A percentile compares a stretch with the other conserved stretches of the same genome.
These are phyloP conservation scores for Neopestalotiopsis sp. DNA, from an alignment of 2,329 filamentous ascomycete genomes.

Conservation along the genomic window DNA sequence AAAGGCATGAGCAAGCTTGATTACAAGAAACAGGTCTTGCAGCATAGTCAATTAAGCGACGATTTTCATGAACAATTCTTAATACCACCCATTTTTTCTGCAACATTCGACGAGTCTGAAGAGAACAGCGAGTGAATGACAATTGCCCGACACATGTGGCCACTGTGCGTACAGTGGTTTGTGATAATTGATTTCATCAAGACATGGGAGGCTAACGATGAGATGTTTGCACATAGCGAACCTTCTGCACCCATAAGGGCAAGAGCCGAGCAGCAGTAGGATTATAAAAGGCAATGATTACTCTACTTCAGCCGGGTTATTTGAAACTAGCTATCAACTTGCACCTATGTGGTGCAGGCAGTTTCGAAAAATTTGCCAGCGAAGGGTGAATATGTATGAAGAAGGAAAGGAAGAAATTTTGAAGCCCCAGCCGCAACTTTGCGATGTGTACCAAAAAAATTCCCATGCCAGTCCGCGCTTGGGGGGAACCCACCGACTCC, in stretches of 20 bases:
- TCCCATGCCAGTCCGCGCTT: not conserved
- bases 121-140: too few relatives aligned
- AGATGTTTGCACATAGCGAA: constrained; percentile 69
- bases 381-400: constrained; percentile 56
- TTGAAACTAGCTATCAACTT: constrained; percentile 48
- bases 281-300: constrained; percentile 64
- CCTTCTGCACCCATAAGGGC: constrained; percentile 54
- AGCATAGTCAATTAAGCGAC: constrained; percentile 6
- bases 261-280: constrained; percentile 52
- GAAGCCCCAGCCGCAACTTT: not conserved
- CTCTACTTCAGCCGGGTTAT: constrained; percentile 59
- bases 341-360: constrained; percentile 41
- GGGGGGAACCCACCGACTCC: not conserved
- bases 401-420: constrained; percentile 33
- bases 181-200: not conserved
- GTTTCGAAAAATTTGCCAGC: constrained; percentile 39
- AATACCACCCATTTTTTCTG: not conserved
- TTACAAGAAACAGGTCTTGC: not conserved
- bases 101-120: not conserved
- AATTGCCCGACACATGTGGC: too few relatives aligned
- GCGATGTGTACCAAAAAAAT: constrained; percentile 8
- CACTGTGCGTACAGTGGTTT: not conserved
- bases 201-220: constrained; percentile 6
- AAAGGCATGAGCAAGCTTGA: constrained; percentile 39
- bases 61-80: not conserved